Evolutionary conservation across 345 rosid genomes (phyloP).

Genomic region (Noccaea caerulescens): DNA sequence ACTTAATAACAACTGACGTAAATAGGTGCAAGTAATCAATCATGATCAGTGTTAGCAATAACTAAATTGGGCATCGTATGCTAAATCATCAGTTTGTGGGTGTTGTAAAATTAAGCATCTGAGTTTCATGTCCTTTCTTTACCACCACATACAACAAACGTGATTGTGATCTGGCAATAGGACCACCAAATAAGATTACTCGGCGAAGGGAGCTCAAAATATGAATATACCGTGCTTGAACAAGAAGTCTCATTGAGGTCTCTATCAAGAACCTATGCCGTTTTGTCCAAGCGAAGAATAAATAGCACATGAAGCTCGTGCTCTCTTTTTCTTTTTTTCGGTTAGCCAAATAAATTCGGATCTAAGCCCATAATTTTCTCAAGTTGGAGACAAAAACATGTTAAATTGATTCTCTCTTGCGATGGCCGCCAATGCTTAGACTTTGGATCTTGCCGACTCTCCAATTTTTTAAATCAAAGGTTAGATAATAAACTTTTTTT

Average conservation of each 20-base stretch:
- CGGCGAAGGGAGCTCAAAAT: not conserved
- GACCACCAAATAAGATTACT: conserved; percentile 32
- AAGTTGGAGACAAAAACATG: too few relatives aligned
- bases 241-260: conserved; percentile 29
- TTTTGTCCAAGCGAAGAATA: conserved; percentile 9
- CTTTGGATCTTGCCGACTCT: too few relatives aligned
- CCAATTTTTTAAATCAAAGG: too few relatives aligned
- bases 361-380: too few relatives aligned
- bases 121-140: conserved; percentile 1
- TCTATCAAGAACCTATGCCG: conserved; percentile 39
- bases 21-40: conserved; percentile 10
- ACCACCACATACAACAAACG: conserved; percentile 33
- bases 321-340: not conserved
- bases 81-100: conserved; percentile 3
- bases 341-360: too few relatives aligned
- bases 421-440: too few relatives aligned
- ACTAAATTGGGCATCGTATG: not conserved
- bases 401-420: too few relatives aligned
- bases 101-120: conserved; percentile 19
- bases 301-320: conserved; percentile 34
- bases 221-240: conserved; percentile 28
- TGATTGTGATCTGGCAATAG: conserved; percentile 18
- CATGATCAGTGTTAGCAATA: not conserved
- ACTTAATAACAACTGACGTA: not conserved
- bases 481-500: too few relatives aligned